These are phyloP conservation scores for Lithocarpus polystachyus DNA, from an alignment of 306 rosid genomes.

Conservation along the genomic window DNA sequence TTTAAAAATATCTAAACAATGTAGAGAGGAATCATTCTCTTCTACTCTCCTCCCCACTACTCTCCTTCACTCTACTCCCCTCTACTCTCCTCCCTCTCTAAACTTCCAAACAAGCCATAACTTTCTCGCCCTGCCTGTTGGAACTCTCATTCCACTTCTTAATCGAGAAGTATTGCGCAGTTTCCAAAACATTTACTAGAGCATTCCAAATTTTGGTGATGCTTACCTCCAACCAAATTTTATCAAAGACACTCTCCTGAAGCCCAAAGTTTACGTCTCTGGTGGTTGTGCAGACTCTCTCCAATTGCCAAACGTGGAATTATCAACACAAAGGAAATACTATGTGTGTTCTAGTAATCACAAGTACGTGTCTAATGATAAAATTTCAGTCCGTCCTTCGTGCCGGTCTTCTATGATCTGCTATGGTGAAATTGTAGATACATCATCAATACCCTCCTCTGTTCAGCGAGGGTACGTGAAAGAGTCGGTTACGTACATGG, in stretches of 20 bases:
- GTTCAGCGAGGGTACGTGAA: too few species aligned
- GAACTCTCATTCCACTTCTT: too few species aligned
- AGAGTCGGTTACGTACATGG: too few species aligned
- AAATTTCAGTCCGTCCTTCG: fast-evolving
- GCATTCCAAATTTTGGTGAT: not conserved
- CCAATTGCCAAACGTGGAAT: not conserved
- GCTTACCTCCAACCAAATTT: not conserved
- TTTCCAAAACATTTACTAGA: slow-evolving; percentile 4
- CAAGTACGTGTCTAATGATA: too few species aligned
- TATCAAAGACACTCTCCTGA: not conserved
- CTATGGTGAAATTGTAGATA: fast-evolving
- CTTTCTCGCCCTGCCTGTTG: too few species aligned
- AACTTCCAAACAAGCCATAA: too few species aligned
- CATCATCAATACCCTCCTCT: not conserved
- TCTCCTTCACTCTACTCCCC: too few species aligned
- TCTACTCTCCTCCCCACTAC: too few species aligned
- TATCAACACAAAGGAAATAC: not conserved
- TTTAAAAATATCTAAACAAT: too few species aligned
- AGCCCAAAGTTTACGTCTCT: not conserved
- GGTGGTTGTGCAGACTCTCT: not conserved
- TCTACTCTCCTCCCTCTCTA: too few species aligned
- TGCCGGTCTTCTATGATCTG: fast-evolving
- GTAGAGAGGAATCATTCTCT: too few species aligned
- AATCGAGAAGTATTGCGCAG: too few species aligned
- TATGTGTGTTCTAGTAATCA: not conserved